phyloP scores from a whole-genome alignment of 2,329 filamentous ascomycete genomes.

The Fusarium nelsonii region DNA sequence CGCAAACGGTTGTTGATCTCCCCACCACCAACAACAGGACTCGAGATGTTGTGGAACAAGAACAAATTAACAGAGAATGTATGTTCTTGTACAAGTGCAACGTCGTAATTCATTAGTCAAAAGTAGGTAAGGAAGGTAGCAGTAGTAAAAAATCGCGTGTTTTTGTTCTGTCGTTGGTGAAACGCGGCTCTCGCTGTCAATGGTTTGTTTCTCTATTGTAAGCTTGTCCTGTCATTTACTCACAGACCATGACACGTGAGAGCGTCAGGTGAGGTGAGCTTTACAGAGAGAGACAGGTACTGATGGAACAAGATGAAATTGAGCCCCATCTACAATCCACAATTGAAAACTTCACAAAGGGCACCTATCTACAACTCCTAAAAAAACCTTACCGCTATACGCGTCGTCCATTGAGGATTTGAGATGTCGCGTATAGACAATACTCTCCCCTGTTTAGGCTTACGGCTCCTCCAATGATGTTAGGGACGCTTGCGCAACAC shows the following conservation, averaged over 20 bases:
- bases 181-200: conserved; percentile 14
- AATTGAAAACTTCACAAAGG: not conserved
- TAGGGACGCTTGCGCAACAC: conserved; percentile 20
- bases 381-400: not conserved
- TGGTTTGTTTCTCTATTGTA: conserved; percentile 24
- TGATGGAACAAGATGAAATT: not conserved
- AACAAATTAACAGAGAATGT: not conserved
- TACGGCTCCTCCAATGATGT: conserved; percentile 20
- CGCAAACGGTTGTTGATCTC: conserved; percentile 1
- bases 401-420: not conserved
- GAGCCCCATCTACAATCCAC: too few species aligned
- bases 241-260: conserved; percentile 35
- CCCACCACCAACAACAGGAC: not conserved
- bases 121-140: not conserved
- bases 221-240: not conserved
- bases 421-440: not conserved
- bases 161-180: conserved; percentile 31
- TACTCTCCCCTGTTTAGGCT: not conserved
- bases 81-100: conserved; percentile 16
- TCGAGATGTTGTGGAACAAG: conserved; percentile 17
- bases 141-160: conserved; percentile 15
- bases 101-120: conserved; percentile 12
- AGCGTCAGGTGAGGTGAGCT: conserved; percentile 35
- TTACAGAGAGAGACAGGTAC: not conserved
- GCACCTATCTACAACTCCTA: not conserved